Base-by-base conservation (phyloP, 495 filamentous ascomycete genomes). In the Paragyromitra xinjiangensis region DNA sequence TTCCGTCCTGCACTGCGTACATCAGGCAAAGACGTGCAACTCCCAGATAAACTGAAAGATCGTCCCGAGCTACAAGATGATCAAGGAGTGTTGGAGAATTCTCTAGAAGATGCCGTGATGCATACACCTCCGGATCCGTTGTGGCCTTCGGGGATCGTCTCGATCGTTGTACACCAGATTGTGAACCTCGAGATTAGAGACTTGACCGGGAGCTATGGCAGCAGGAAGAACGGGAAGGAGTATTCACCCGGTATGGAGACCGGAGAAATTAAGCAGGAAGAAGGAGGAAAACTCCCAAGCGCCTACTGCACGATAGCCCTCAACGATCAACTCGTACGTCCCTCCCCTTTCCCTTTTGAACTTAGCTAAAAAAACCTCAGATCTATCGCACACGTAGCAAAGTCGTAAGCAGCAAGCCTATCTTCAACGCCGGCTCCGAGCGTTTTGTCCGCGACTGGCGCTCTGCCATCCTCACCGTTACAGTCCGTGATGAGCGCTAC, bases 351-450 rank as follows among this genome's bases (percentile, higher is more conserved):
- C 7, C 42, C 37, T 37, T 34, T 29, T 45, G 5, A 5, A 14
- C 64, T 58, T 64, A 56, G 73, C 56, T 82, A 61, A 61, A 14
- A 14, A 64, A 11, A 22, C 29, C 6, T 0, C 6, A 78, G 75
- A 70, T 94, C 63, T 98, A 97, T 85, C 92, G 93, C 75, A 98
- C 95, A 40, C 90, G 95, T 78, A 87, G 92, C 24, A 98, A 98
- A 85, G 94, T 93, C 34, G 90, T 97, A 12, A 96, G 92, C 76
- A 94, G 92, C 58, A 94, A 94, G 83, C 95, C 95, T 9, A 97
- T 98, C 76, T 98, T 97, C 86, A 97, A 98, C 78, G 94, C 95
- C 14, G 95, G 95, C 45, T 97, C 94, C 6, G 95, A 98, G 82
- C 88, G 92, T 2, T 98, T 98, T 79, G 87, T 98, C n/a, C 90